Evolutionary conservation across 2,329 filamentous ascomycete genomes (phyloP), one percentile per base, ranked within the genome.

Genomic region (Hypoxylon sp.): DNA sequence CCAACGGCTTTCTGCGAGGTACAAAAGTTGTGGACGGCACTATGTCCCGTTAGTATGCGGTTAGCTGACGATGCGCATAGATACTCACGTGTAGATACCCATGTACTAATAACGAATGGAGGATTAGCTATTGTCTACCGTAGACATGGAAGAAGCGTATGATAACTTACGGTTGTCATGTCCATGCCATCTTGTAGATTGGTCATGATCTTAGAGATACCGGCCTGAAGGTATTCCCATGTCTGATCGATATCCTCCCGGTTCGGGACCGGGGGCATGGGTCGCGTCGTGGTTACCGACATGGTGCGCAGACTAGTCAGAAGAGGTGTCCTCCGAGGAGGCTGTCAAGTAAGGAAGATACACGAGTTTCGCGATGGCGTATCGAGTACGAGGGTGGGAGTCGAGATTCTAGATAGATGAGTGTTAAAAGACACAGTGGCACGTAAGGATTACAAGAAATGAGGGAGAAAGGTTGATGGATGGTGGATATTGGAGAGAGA

Each of bases 1-100:
- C 88, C 87, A 46, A 94, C 89, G 0, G 93, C 93, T 79, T 98
- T 98, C 79, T 98, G 96, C 23, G 96, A 97, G 61, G 96, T 99
- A 80, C 96, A 99, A 80, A 99, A 99, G 83, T 99, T 97, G 82
- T 99, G 96, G 52, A 99, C 96, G 66, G 94, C 94, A 56, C 86
- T 94, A 78, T 59, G 52, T 52, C 47, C 47, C 19, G 75, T 87
- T 71, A 87, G 81, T 58, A 61, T 43, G 56, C 56, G 3, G 27
- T 19, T 54, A 41, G 37, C 45, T 11, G 4, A 37, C 27, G 2
- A 59, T 37, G 53, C 2, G n/a, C 8, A 45, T 19, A 21, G 47
- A 39, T 61, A 79, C 81, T 71, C 77, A 93, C 91, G 95, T 97
- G 81, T 98, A 98, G 65, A 97, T 89, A 61, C 92, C 93, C 95